Evolutionary conservation across 148 eudicot genomes (phyloP).

Genomic region (Rhododendron ferrugineum): DNA sequence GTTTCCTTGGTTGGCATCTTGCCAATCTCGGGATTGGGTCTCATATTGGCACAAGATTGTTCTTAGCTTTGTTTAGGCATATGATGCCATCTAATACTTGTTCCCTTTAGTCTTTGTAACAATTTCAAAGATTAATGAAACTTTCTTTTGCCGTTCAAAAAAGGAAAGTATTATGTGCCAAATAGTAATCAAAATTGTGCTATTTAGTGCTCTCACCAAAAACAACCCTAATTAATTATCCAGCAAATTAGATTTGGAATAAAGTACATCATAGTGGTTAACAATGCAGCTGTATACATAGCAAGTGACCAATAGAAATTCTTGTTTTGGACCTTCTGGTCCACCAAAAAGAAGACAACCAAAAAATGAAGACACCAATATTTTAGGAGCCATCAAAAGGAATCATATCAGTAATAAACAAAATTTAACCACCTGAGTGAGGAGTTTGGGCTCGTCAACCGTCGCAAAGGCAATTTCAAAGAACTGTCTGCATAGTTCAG

Average conservation of each 20-base stretch:
- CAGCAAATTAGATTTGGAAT: background rate
- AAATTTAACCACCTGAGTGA: conserved; percentile 39
- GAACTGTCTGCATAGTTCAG: conserved; percentile 47
- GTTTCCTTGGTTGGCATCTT: no score
- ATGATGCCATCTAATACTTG: no score
- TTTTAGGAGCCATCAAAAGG: background rate
- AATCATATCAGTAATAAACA: background rate
- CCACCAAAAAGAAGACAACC: background rate
- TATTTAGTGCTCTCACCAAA: background rate
- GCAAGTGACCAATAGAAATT: background rate
- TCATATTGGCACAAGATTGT: no score
- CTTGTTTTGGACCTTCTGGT: background rate
- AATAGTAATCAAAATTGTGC: background rate
- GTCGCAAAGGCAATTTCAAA: conserved; percentile 57
- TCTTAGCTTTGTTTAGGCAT: no score
- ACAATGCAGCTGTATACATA: background rate
- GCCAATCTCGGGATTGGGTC: no score
- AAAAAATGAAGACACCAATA: background rate
- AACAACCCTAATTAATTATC: background rate
- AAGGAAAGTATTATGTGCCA: background rate
- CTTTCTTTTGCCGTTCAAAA: no score
- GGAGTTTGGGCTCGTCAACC: conserved; percentile 50
- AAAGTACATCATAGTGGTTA: background rate
- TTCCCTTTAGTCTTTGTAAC: no score
- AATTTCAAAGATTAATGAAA: no score